phyloP scores from a whole-genome alignment of 345 rosid species.

The Capsella bursapastoris region DNA sequence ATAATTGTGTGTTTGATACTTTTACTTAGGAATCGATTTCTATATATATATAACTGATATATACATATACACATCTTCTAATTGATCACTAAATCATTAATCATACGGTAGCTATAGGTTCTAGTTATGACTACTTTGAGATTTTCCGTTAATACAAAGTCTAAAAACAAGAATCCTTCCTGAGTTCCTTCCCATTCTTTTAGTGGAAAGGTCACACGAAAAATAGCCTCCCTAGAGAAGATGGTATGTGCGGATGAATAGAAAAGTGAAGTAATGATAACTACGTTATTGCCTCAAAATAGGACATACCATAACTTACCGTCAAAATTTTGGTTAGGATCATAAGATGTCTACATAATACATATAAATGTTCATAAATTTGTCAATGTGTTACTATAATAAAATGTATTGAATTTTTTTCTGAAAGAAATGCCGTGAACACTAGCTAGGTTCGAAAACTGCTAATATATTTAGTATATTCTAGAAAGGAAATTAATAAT shows the following conservation, averaged over 20 bases:
- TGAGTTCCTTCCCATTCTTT: no score
- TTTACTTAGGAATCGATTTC: neutral
- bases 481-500: neutral
- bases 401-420: neutral
- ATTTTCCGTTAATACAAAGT: no score
- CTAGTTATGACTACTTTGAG: no score
- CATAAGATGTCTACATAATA: neutral
- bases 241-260: neutral
- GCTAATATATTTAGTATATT: neutral
- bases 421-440: neutral
- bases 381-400: neutral
- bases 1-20: neutral
- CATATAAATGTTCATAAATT: no score
- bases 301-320: conserved; percentile 8
- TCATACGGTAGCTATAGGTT: neutral
- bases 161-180: no score
- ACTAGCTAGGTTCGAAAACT: neutral
- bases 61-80: neutral
- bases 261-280: conserved; percentile 3
- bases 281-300: neutral
- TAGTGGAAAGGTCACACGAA: no score
- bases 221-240: neutral
- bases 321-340: neutral
- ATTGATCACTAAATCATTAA: neutral
- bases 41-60: neutral